Evolutionary conservation across 1,284 basidiomycete genomes (phyloP).

Genomic region (Malassezia caprae): DNA sequence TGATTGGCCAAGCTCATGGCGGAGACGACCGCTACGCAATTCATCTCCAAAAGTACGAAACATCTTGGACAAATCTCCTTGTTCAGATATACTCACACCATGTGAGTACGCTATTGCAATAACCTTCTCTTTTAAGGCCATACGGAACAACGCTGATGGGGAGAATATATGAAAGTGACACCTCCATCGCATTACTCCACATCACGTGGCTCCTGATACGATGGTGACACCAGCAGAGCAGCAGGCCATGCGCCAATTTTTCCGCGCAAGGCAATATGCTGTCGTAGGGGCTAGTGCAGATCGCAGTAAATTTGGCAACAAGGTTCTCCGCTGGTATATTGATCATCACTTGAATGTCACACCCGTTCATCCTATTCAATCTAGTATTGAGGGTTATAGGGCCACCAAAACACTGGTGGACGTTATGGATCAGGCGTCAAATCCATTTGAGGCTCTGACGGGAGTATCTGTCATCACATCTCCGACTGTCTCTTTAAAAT

Average conservation of each 20-base stretch:
- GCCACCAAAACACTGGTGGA: constrained; percentile 13
- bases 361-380: constrained; percentile 37
- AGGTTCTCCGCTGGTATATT: constrained; percentile 43
- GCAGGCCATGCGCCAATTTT: constrained; percentile 21
- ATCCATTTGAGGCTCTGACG: constrained; percentile 15
- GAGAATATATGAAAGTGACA: background rate
- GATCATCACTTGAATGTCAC: constrained; percentile 26
- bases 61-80: background rate
- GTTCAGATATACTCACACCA: background rate
- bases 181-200: background rate
- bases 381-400: constrained; percentile 25
- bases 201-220: background rate
- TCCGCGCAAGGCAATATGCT: constrained; percentile 28
- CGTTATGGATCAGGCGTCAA: constrained; percentile 11
- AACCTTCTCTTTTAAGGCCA: background rate
- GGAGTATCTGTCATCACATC: constrained; percentile 43
- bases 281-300: constrained; percentile 41
- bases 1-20: constrained; percentile 8
- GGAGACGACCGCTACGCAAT: constrained; percentile 5
- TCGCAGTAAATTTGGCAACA: constrained; percentile 39
- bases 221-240: constrained; percentile 1
- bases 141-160: background rate
- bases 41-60: background rate
- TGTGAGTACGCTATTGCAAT: background rate
- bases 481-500: constrained; percentile 28